Evolutionary conservation across 2,329 filamentous ascomycete species (phyloP).

Genomic region (Rhynchosporium secalis): DNA sequence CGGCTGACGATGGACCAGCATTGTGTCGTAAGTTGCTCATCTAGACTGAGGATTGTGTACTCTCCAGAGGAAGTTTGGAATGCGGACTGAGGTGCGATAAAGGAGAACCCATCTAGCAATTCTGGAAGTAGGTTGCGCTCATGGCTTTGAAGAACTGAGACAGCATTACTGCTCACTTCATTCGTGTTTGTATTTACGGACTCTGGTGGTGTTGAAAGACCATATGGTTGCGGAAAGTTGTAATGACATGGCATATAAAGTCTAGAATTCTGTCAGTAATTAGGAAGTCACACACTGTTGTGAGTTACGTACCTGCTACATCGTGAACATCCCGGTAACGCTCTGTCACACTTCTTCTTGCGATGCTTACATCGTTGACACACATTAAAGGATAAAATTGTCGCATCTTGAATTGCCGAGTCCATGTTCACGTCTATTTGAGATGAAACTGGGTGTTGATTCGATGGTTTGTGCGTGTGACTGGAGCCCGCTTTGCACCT

Average conservation of each 20-base stretch:
- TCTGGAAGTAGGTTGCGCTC: background rate
- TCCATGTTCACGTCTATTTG: background rate
- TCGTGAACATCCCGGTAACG: constrained; percentile 18
- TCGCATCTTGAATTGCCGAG: background rate
- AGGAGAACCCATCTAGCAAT: background rate
- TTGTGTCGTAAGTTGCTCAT: constrained; percentile 15
- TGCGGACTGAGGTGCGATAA: background rate
- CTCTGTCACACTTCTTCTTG: constrained; percentile 28
- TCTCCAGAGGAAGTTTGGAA: background rate
- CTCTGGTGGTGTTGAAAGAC: background rate
- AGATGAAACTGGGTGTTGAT: too few relatives aligned
- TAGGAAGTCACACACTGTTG: background rate
- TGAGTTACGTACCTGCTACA: constrained; percentile 20
- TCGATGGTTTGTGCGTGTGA: too few relatives aligned
- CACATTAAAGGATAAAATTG: constrained; percentile 9
- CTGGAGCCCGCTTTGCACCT: too few relatives aligned
- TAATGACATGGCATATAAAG: background rate
- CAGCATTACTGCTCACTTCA: too few relatives aligned
- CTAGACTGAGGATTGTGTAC: background rate
- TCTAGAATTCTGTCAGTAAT: background rate
- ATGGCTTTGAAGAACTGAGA: background rate
- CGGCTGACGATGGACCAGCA: constrained; percentile 14
- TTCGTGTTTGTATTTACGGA: background rate
- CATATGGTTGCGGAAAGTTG: background rate
- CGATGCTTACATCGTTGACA: constrained; percentile 22